phyloP scores from a whole-genome alignment of 2,329 filamentous ascomycete species.

The Claviceps arundinis region DNA sequence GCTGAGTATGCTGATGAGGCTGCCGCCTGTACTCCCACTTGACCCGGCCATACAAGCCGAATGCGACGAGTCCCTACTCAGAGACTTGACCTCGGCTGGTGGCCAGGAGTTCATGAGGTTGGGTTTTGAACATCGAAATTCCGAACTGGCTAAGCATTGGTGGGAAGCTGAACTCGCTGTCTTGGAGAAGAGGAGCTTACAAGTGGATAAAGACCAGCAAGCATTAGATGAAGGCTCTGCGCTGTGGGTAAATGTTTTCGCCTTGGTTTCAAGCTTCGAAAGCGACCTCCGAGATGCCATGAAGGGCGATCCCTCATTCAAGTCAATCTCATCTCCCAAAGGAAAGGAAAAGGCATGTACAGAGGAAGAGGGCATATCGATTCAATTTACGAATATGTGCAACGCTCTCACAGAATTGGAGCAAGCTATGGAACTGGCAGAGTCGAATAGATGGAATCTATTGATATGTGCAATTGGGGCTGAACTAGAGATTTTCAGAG shows the following conservation, averaged over 20 bases:
- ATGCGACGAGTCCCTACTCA: slow-evolving; percentile 5
- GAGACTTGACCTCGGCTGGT: slow-evolving; percentile 17
- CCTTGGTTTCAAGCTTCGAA: slow-evolving; percentile 52
- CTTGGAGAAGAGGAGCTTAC: slow-evolving; percentile 38
- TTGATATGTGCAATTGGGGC: slow-evolving; percentile 65
- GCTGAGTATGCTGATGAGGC: slow-evolving; percentile 43
- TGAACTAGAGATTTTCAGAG: slow-evolving; percentile 53
- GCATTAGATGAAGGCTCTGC: slow-evolving; percentile 55
- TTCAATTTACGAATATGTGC: slow-evolving; percentile 43
- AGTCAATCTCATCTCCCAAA: slow-evolving; percentile 10
- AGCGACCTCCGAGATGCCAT: slow-evolving; percentile 44
- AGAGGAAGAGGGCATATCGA: slow-evolving; percentile 26
- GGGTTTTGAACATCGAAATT: slow-evolving; percentile 50
- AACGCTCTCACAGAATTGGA: slow-evolving; percentile 42
- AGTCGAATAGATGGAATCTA: slow-evolving; percentile 56
- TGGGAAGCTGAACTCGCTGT: slow-evolving; percentile 51
- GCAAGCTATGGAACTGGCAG: slow-evolving; percentile 38
- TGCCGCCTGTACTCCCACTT: slow-evolving; percentile 41
- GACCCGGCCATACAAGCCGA: slow-evolving; percentile 30
- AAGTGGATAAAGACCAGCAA: slow-evolving; percentile 46
- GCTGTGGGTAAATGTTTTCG: slow-evolving; percentile 52
- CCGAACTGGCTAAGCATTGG: slow-evolving; percentile 58
- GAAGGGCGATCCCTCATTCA: slow-evolving; percentile 15
- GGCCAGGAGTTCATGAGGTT: slow-evolving; percentile 46
- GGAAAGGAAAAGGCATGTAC: slow-evolving; percentile 18